Evolutionary conservation across 202 grass and related monocot genomes (phyloP).

Genomic region (Musa balbisiana): DNA sequence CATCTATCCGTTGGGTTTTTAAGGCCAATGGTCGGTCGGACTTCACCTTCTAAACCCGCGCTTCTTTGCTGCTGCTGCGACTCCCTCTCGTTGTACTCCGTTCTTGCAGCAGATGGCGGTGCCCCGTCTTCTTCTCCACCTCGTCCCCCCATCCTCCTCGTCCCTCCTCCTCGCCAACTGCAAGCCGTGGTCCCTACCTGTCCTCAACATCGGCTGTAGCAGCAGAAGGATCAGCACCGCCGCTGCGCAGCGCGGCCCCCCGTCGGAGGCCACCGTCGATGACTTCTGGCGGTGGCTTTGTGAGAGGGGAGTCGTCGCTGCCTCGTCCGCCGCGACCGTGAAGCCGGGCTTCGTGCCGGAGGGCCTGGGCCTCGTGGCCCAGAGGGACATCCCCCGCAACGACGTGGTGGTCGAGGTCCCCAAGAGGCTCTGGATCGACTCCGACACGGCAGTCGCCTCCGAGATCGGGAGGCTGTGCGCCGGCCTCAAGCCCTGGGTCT

Average conservation of each 20-base stretch:
- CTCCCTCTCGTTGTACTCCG: too few relatives aligned
- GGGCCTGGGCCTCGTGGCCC: slow-evolving; percentile 75
- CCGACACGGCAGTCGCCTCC: slow-evolving; percentile 53
- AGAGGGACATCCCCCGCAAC: slow-evolving; percentile 47
- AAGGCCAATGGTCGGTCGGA: too few relatives aligned
- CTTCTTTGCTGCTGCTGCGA: too few relatives aligned
- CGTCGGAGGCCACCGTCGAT: slow-evolving; percentile 37
- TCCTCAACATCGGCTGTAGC: slow-evolving; percentile 75
- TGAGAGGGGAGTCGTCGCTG: slow-evolving; percentile 30
- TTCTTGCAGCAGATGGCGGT: neutral
- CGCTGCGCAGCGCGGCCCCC: slow-evolving; percentile 33
- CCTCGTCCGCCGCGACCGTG: slow-evolving; percentile 16
- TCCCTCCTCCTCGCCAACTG: neutral
- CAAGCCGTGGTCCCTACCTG: slow-evolving; percentile 39
- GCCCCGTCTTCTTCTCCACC: neutral
- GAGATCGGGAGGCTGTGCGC: slow-evolving; percentile 50
- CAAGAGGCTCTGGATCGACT: slow-evolving; percentile 88
- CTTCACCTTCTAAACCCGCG: neutral
- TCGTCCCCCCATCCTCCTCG: neutral
- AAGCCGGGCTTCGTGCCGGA: slow-evolving; percentile 48
- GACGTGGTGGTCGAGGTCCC: slow-evolving; percentile 75
- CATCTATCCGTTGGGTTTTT: too few relatives aligned
- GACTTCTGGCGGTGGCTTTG: slow-evolving; percentile 67
- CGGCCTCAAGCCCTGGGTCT: slow-evolving; percentile 62
- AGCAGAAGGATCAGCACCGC: slow-evolving; percentile 82